Evolutionary conservation across 257 asterid genomes (phyloP).

Genomic region (Ilex asprella): DNA sequence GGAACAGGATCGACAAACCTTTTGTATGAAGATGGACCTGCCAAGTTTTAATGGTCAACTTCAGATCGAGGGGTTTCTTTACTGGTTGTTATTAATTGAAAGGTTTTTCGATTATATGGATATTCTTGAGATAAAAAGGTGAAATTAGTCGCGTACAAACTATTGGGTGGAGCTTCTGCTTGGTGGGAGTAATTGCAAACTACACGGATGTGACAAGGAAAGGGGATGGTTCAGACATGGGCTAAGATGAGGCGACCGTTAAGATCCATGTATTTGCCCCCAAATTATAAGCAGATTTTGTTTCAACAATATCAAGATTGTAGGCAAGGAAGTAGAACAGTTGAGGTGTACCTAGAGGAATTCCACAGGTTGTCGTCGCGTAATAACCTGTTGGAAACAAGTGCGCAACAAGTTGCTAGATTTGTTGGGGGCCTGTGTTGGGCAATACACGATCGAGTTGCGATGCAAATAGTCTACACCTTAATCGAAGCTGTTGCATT

Average conservation of each 20-base stretch:
- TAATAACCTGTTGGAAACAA: background rate
- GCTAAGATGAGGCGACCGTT: background rate
- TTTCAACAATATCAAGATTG: background rate
- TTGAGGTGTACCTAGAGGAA: background rate
- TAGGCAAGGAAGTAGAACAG: background rate
- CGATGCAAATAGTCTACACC: background rate
- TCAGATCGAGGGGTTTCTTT: background rate
- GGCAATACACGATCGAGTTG: background rate
- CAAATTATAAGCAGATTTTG: background rate
- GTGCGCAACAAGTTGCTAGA: background rate
- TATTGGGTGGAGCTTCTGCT: too few species aligned
- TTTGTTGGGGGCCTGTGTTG: background rate
- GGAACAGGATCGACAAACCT: too few species aligned
- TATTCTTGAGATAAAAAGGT: background rate
- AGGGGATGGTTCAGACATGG: background rate
- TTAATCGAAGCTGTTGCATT: background rate
- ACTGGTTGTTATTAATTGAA: background rate
- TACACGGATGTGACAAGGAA: background rate
- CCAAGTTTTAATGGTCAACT: background rate
- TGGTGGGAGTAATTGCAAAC: background rate
- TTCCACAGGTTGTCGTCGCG: background rate
- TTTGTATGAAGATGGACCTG: too few species aligned
- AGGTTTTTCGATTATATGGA: background rate
- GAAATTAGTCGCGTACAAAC: background rate
- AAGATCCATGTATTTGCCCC: background rate